Evolutionary conservation across 768 basidiomycete genomes (phyloP).

Genomic region (Serendipita sp.): DNA sequence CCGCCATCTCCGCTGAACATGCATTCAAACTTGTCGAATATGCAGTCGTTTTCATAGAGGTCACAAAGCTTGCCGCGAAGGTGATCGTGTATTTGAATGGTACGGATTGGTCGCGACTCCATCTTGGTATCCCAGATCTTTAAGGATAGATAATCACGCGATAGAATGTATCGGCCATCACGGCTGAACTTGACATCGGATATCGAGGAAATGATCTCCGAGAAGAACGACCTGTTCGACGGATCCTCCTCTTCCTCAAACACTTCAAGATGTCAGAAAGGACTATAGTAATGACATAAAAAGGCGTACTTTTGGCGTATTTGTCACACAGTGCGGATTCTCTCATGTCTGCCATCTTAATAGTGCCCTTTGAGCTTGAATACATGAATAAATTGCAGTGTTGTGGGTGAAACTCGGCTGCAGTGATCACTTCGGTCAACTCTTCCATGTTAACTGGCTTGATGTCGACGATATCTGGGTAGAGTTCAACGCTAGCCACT

Average conservation of each 20-base stretch:
- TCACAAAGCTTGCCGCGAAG: slow-evolving; percentile 94
- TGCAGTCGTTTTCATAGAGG: slow-evolving; percentile 98
- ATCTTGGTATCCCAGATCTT: slow-evolving; percentile 99
- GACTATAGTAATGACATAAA: slow-evolving; percentile 5
- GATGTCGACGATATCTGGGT: slow-evolving; percentile 96
- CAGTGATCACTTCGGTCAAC: slow-evolving; percentile 98
- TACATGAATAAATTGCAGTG: slow-evolving; percentile 99
- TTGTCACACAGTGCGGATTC: slow-evolving; percentile 92
- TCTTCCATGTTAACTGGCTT: slow-evolving; percentile 99
- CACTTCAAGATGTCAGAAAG: slow-evolving; percentile 31
- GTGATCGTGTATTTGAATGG: slow-evolving; percentile 97
- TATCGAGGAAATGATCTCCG: slow-evolving; percentile 98
- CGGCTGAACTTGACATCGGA: slow-evolving; percentile 99
- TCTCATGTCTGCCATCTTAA: slow-evolving; percentile 99
- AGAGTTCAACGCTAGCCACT: background rate
- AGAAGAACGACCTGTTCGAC: slow-evolving; percentile 94
- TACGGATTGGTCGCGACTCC: slow-evolving; percentile 92
- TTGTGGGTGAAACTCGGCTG: slow-evolving; percentile 93
- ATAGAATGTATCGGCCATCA: slow-evolving; percentile 92
- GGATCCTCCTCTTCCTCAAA: slow-evolving; percentile 99
- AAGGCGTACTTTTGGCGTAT: slow-evolving; percentile 78
- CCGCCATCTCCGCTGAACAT: slow-evolving; percentile 92
- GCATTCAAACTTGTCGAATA: slow-evolving; percentile 99
- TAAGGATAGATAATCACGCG: slow-evolving; percentile 90
- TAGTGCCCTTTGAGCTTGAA: slow-evolving; percentile 97